Evolutionary conservation across 441 rosid species (phyloP), one percentile per base, ranked within the genome.

Genomic region (Eugenia klotzschiana): DNA sequence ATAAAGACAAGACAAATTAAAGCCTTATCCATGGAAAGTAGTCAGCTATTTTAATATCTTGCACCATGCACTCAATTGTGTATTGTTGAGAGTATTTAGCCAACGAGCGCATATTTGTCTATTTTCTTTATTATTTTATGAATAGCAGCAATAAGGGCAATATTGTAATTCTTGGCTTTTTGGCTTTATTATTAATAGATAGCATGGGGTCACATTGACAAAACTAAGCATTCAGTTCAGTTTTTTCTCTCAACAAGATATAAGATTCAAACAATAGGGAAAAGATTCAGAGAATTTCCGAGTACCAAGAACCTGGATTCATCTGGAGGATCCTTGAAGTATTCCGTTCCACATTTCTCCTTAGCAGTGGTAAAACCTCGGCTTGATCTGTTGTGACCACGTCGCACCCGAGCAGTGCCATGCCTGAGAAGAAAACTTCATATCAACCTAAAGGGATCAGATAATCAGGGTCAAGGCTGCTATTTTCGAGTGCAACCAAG

Each of bases 371-470:
- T 88, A 96, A 88, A 83, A 96, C 97, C 89, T 94, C 96, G 10
- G 83, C 85, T 84, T 96, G 99, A 87, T 96, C 99, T 51, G 98
- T 96, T 72, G 98, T 83, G 85, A 93, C 87, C 54, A 95, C 98
- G 84, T 93, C 90, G 86, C 99, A 93, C 74, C 99, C 99, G 69
- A 95, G 89, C 89, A 95, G 88, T 58, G 98, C 97, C 98, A 96
- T 89, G 82, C 97, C 99, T 96, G 88, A 64, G 87, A 83, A 86
- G 79, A 82, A 77, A 79, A 86, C 43, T 60, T 79, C 72, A 54
- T 46, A 56, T 88, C 85, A 86, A 80, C 40, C 58, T 79, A 51
- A 26, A 27, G n/a, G 81, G n/a, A 64, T 23, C 22, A 33, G 43
- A 33, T 54, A 64, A 33, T 20, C 74, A 64, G 40, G n/a, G 74